phyloP scores from a whole-genome alignment of 768 basidiomycete genomes.

The Pleurotus sapidus region DNA sequence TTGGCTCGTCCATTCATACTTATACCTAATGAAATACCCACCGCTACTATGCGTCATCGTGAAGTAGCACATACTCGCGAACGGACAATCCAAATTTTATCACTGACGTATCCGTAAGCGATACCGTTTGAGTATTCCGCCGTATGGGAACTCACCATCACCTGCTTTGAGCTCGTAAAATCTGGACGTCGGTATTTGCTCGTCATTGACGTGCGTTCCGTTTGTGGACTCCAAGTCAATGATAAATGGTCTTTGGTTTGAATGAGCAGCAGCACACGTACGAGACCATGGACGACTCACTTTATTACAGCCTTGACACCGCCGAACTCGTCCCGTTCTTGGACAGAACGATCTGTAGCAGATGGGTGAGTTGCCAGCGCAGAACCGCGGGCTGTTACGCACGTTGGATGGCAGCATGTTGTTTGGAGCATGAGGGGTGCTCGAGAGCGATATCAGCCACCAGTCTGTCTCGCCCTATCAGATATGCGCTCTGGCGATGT shows the following conservation, averaged over 20 bases:
- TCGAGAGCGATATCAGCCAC: conserved; percentile 88
- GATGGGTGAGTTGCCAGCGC: background rate
- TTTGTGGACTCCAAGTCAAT: conserved; percentile 99
- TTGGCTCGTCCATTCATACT: too few relatives aligned
- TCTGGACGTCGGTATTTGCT: conserved; percentile 78
- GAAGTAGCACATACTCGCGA: conserved; percentile 82
- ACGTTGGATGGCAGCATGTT: conserved; percentile 97
- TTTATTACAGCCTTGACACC: conserved; percentile 75
- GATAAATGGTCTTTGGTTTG: conserved; percentile 74
- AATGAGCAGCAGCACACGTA: background rate
- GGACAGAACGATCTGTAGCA: conserved; percentile 71
- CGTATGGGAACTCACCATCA: conserved; percentile 60
- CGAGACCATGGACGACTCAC: conserved; percentile 49
- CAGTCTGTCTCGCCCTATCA: conserved; percentile 85
- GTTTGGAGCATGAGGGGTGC: conserved; percentile 97
- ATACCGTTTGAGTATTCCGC: background rate
- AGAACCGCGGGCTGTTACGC: conserved; percentile 20
- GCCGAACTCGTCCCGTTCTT: conserved; percentile 87
- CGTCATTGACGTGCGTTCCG: conserved; percentile 88
- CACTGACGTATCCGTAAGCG: conserved; percentile 38
- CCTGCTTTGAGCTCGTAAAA: conserved; percentile 80
- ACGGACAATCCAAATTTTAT: conserved; percentile 83
- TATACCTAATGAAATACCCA: too few relatives aligned
- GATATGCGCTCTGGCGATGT: conserved; percentile 90
- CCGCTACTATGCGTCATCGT: conserved; percentile 57